Conservation (phyloP, 345 rosid genomes). For the Eucalyptus polybractea region DNA sequence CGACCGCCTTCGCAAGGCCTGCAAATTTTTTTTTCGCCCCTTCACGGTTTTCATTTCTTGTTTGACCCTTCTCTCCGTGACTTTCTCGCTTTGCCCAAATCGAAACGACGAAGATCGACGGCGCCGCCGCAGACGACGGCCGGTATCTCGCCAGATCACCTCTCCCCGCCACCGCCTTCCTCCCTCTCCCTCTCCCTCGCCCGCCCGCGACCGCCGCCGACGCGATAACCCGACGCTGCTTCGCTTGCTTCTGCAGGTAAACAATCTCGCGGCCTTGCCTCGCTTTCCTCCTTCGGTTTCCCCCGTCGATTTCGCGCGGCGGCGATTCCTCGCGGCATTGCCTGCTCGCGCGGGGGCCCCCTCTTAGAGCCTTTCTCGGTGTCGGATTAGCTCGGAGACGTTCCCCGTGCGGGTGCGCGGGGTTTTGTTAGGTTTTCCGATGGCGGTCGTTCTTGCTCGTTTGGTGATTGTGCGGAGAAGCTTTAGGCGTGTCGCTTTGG, state of each 20-base stretch:
- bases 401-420: not conserved
- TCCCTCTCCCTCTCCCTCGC: not conserved
- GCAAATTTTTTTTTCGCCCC: not conserved
- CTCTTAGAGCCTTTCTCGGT: not conserved
- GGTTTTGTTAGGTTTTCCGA: not conserved
- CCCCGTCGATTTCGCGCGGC: not conserved
- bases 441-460: not conserved
- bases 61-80: not conserved
- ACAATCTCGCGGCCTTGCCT: not conserved
- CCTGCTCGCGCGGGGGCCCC: not conserved
- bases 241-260: not conserved
- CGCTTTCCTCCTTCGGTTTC: not conserved
- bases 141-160: not conserved
- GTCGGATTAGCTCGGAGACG: not conserved
- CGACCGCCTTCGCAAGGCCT: not conserved
- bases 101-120: not conserved
- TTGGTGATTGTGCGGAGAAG: not conserved
- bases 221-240: not conserved
- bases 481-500: not conserved
- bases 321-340: not conserved
- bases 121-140: not conserved
- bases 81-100: not conserved
- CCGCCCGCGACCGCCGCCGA: not conserved
- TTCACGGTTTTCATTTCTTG: not conserved
- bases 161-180: not conserved